Base-by-base conservation (phyloP, 371 early-diverging fungal genomes). In the Mucor racemosus region DNA sequence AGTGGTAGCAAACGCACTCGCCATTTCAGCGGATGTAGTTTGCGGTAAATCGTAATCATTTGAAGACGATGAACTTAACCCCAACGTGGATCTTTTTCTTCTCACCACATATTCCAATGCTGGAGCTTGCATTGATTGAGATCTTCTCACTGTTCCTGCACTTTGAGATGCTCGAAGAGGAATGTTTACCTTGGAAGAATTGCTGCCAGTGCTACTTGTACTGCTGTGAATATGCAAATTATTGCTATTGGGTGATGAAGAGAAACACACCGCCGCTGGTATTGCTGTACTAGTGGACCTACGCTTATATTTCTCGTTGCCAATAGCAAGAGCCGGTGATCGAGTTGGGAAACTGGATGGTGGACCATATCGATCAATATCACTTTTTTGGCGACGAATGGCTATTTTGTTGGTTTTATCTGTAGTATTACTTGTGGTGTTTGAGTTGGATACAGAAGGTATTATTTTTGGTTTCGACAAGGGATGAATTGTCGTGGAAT, bases 161-260 rank as follows among this genome's bases (percentile, higher is more conserved):
- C 73, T 73, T 50, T 73, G 68, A 0, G 73, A 73, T 0, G 73
- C 69, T 53, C 71, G 48, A 26, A 68, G 21, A 7, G 34, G 35
- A 9, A 36, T 57, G n/a, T 14, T 36, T 11, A 17, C n/a, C 7
- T 34, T 57, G 36, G 34, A 9, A 15, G 10, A 33, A 34, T 34
- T 57, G 9, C 57, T 57, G 5, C 36, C 34, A 7, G 8, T 57
- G 17, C 36, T 57, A 34, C 57, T 57, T 38, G 38, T 36, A 7
- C 50, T 63, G 5, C 40, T 53, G 9, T 17, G 19, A n/a, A 53
- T 26, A 26, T 17, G 7, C 1, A 34, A 15, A 15, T 38, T 40
- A 33, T 17, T 26, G 14, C 13, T 50, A 39, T 26, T 42, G 34
- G 55, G 40, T 5, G 46, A 34, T 11, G 64, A 55, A 14, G 63